Conservation (phyloP, 2,329 filamentous ascomycete genomes). For the Coniochaeta hoffmannii region DNA sequence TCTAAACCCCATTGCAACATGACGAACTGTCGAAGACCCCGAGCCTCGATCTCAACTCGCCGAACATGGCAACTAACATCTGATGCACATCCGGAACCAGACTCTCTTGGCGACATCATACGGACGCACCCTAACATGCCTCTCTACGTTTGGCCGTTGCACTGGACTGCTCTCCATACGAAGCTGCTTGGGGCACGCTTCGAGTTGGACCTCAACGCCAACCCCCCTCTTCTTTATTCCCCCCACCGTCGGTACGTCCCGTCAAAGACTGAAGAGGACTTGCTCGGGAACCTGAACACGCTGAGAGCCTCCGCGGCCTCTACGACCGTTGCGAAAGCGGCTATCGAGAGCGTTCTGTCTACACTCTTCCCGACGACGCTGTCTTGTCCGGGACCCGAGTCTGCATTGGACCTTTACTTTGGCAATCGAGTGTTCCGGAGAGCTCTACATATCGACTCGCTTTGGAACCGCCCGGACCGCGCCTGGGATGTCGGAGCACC, state of each 20-base stretch:
- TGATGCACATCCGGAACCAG: slow-evolving; percentile 11
- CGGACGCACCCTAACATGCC: slow-evolving; percentile 37
- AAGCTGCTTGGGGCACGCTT: slow-evolving; percentile 40
- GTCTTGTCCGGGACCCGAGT: slow-evolving; percentile 19
- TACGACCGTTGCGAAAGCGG: no score
- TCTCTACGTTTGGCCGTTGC: slow-evolving; percentile 45
- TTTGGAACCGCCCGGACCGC: slow-evolving; percentile 31
- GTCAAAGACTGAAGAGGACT: no score
- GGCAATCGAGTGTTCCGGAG: slow-evolving; percentile 34
- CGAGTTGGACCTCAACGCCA: slow-evolving; percentile 32
- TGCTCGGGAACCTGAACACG: slow-evolving; percentile 30
- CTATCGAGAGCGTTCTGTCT: no score
- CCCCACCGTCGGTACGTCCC: slow-evolving; percentile 31
- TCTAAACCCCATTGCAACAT: no score
- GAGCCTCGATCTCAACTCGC: no score
- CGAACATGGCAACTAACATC: no score
- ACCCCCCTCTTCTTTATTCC: slow-evolving; percentile 34
- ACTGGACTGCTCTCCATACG: slow-evolving; percentile 47
- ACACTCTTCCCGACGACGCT: slow-evolving; percentile 33
- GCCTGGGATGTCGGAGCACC: slow-evolving; percentile 21
- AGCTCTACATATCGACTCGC: slow-evolving; percentile 38
- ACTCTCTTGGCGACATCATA: slow-evolving; percentile 46
- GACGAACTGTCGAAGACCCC: no score
- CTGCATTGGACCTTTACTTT: slow-evolving; percentile 42
- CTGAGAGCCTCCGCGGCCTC: slow-evolving; percentile 28